phyloP scores from a whole-genome alignment of 176 grass and related monocot genomes.

The Hordeum marinum region DNA sequence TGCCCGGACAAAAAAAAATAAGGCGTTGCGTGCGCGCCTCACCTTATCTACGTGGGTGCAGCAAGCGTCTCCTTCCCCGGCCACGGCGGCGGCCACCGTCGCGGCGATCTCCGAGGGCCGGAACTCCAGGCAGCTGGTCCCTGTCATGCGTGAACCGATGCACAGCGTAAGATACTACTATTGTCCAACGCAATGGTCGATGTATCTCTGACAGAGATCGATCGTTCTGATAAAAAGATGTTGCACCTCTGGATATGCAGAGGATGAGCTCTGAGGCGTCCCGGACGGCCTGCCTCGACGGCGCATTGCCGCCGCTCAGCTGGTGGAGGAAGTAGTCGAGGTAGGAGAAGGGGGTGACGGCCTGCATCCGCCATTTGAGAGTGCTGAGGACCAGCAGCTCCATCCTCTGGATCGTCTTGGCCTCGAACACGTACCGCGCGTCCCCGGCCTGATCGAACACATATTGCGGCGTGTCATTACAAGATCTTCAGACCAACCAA shows the following conservation, averaged over 20 bases:
- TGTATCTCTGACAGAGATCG: background rate
- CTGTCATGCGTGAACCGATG: conserved; percentile 22
- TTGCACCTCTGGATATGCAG: conserved; percentile 52
- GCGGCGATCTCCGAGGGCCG: conserved; percentile 82
- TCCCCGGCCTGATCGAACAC: conserved; percentile 49
- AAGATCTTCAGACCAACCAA: background rate
- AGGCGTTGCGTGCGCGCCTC: background rate
- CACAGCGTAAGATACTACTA: background rate
- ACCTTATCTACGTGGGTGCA: conserved; percentile 72
- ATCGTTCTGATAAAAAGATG: background rate
- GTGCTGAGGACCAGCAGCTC: conserved; percentile 85
- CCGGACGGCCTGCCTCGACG: conserved; percentile 21
- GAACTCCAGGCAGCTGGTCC: conserved; percentile 52
- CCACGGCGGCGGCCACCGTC: conserved; percentile 48
- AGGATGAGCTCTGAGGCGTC: conserved; percentile 49
- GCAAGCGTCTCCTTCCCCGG: conserved; percentile 44
- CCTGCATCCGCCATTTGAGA: conserved; percentile 97
- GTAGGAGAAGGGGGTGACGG: conserved; percentile 93
- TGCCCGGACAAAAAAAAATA: background rate
- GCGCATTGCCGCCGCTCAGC: conserved; percentile 45
- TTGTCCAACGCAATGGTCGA: background rate
- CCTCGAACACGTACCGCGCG: conserved; percentile 78
- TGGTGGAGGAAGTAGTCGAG: conserved; percentile 82
- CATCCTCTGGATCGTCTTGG: conserved; percentile 93
- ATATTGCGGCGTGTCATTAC: background rate